Evolutionary conservation across 148 eudicot species (phyloP).

Genomic region (Chenopodium berlandieri): DNA sequence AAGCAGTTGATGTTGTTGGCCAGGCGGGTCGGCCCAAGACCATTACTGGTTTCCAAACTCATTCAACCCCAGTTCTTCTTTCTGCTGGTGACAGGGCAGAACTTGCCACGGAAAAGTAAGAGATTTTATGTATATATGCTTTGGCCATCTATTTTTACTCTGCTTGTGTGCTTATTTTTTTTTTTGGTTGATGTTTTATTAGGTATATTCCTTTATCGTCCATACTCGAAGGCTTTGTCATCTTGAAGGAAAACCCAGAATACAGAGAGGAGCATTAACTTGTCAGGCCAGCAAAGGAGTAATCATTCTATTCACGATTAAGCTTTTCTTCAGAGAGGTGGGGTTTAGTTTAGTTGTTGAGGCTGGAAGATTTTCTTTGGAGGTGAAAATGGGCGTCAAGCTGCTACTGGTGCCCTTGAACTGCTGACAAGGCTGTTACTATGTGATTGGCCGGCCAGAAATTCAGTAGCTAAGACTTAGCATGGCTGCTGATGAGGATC

Average conservation of each 20-base stretch:
- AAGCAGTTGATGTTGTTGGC: constrained; percentile 96
- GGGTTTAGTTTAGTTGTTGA: not conserved
- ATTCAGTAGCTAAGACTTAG: not conserved
- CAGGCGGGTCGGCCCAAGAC: constrained; percentile 97
- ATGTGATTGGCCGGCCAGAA: not conserved
- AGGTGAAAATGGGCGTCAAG: not conserved
- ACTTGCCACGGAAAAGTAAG: constrained; percentile 94
- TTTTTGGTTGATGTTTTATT: constrained; percentile 11
- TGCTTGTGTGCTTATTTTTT: too few species aligned
- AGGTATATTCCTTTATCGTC: constrained; percentile 93
- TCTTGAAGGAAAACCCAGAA: constrained; percentile 88
- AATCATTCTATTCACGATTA: not conserved
- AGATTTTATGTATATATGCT: not conserved
- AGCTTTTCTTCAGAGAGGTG: not conserved
- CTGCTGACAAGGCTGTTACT: not conserved
- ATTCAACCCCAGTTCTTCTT: constrained; percentile 88
- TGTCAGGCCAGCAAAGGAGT: not conserved
- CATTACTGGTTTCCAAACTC: constrained; percentile 95
- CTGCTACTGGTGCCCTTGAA: not conserved
- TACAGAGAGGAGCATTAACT: constrained; percentile 62
- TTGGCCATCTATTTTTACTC: too few species aligned
- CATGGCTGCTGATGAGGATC: not conserved
- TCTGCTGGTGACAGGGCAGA: constrained; percentile 95
- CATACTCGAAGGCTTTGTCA: constrained; percentile 87
- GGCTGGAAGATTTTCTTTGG: not conserved